Conservation (phyloP, 495 filamentous ascomycete genomes). For the Aspergillus affinis region DNA sequence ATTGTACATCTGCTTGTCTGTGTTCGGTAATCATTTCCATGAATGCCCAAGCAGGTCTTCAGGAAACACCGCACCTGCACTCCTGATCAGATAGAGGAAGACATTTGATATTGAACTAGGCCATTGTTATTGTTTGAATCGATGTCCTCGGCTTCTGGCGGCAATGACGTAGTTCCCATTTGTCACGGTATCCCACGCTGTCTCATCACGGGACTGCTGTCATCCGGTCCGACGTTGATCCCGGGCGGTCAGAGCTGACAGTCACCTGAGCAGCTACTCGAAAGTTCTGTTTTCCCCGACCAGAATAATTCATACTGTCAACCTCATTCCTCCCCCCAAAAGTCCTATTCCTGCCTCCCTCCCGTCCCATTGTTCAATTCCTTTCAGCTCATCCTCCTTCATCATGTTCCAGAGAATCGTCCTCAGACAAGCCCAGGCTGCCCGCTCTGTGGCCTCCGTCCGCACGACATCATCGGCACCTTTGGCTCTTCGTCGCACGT, state of each 20-base stretch:
- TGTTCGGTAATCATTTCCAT: background rate
- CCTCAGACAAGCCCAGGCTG: constrained; percentile 45
- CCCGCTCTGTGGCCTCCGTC: constrained; percentile 37
- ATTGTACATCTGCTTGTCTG: background rate
- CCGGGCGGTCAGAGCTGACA: constrained; percentile 17
- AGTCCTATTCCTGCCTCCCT: constrained; percentile 1
- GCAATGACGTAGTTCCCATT: background rate
- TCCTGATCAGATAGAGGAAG: background rate
- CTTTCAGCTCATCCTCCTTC: constrained; percentile 14
- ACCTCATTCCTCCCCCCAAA: constrained; percentile 4
- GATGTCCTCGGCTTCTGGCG: background rate
- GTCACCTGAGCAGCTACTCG: constrained; percentile 8
- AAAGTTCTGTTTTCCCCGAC: constrained; percentile 23
- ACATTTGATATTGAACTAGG: too few relatives aligned
- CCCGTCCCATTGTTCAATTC: constrained; percentile 10
- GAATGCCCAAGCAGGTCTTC: background rate
- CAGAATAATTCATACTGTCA: constrained; percentile 3
- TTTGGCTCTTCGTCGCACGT: constrained; percentile 37
- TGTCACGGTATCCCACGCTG: background rate
- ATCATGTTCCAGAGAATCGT: constrained; percentile 48
- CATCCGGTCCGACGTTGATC: constrained; percentile 1
- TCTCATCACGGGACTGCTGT: background rate
- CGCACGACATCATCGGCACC: constrained; percentile 34
- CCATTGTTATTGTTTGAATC: background rate
- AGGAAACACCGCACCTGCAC: background rate